Evolutionary conservation across 2,329 filamentous ascomycete genomes (phyloP), one percentile per base, ranked within the genome.

Genomic region (Penicillium sp.): DNA sequence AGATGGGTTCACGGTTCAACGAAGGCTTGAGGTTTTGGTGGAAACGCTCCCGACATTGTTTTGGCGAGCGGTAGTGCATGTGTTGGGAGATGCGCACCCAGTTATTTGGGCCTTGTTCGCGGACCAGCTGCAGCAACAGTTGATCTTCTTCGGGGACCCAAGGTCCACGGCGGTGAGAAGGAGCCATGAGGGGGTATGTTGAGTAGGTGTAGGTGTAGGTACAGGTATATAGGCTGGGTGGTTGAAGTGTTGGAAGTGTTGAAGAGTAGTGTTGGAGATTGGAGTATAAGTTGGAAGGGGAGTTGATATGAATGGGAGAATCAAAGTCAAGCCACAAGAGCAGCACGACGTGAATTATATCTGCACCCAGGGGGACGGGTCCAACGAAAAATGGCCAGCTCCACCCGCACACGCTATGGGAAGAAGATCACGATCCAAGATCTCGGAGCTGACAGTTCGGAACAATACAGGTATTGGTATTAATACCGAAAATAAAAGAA

Each of bases 31-130:
- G 82, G 73, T 97, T 96, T 71, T 98, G 93, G 72, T 96, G 92
- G 71, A 90, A 98, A 48, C 93, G 85, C 78, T 98, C 93, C 57
- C 93, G 87, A 75, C 93, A 98, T 79, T 98, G 93, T 80, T 98
- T 98, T 53, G 93, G 89, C 25, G 91, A 91, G 61, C 93, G 86
- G 26, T 89, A 88, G 58, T 85, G 83, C 68, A 97, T 87, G 64
- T 87, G 82, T 54, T 87, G 80, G 29, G 93, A 87, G 69, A 97
- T 96, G 63, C 87, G 85, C 14, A 96, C 92, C 93, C 93, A 98
- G 82, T 96, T 95, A 72, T 90, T 84, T 31, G 90, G 83, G 31
- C 91, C 90, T 74, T 91, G 86, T 51, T 82, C 81, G 48, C 84
- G 81, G 60, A 96, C 89, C 25, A 93, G 84, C 58, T 85, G 81